phyloP scores from a whole-genome alignment of 495 filamentous ascomycete species.

The Aeminium ludgeri region DNA sequence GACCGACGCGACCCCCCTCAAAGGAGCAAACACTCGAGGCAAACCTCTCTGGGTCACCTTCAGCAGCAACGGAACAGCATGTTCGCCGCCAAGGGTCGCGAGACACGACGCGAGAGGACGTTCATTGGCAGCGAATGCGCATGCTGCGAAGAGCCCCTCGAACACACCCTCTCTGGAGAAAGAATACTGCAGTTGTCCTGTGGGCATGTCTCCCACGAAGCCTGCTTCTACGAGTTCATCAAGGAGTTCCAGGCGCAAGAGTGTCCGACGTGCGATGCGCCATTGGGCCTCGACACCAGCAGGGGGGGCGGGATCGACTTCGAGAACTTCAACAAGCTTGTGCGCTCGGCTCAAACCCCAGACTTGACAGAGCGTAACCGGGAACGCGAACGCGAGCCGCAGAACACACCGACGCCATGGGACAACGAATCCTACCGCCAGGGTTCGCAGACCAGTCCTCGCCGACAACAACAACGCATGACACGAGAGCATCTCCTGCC shows the following conservation, averaged over 20 bases:
- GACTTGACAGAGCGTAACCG: constrained; percentile 32
- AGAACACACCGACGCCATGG: constrained; percentile 44
- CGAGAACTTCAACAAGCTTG: constrained; percentile 94
- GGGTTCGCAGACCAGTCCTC: constrained; percentile 16
- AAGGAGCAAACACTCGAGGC: constrained; percentile 1
- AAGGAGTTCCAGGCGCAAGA: constrained; percentile 88
- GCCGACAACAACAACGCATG: constrained; percentile 16
- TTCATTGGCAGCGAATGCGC: constrained; percentile 91
- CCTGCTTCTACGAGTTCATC: constrained; percentile 98
- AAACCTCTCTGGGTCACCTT: constrained; percentile 11
- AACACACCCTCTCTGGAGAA: constrained; percentile 91
- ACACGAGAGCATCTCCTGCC: constrained; percentile 14
- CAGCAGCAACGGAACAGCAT: constrained; percentile 17
- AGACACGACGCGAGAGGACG: constrained; percentile 71
- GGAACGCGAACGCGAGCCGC: constrained; percentile 23
- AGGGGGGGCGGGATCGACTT: constrained; percentile 45
- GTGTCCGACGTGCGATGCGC: constrained; percentile 88
- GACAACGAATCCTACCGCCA: constrained; percentile 32
- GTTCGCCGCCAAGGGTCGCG: constrained; percentile 13
- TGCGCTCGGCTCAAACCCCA: constrained; percentile 61
- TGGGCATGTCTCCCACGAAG: constrained; percentile 88
- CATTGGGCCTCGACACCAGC: constrained; percentile 83
- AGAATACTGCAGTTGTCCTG: constrained; percentile 93
- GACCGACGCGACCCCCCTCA: background rate
- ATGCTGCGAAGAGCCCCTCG: constrained; percentile 91